Evolutionary conservation across 2,329 filamentous ascomycete genomes (phyloP), one percentile per base, ranked within the genome.

Genomic region (Xylaria sp.): DNA sequence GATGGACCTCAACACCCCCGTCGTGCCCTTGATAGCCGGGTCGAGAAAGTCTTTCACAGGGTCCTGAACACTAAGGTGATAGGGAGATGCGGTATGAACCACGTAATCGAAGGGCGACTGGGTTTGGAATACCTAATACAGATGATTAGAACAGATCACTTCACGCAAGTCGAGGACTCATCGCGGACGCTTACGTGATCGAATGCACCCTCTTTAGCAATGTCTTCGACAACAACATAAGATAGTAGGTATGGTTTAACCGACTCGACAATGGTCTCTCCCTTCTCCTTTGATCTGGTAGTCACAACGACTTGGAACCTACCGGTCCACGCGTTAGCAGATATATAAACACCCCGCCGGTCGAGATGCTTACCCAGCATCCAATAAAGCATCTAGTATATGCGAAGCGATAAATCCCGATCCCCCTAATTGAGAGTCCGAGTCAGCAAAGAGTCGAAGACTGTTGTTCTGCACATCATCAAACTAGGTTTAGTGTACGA

Each of bases 41-140:
- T 85, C 79, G 9, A 87, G 77, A 23, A 87, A 77, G 45, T 84
- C 82, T 17, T 72, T 75, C 9, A 76, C 71, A 4, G 77, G 76
- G 60, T 82, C 79, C 2, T 84, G 82, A 49, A 89, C 83, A 51
- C 87, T 87, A 73, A 88, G 84, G 70, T 91, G 88, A 78, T 91
- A 94, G 0, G 92, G 91, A 0, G 85, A 89, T 2, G 90, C 89
- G 5, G 89, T 92, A 74, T 92, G 89, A 54, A 92, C 82, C 51
- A 94, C 89, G 47, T 84, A 88, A 70, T 92, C 88, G 65, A 94
- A 91, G 0, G 87, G 85, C 0, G 77, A 75, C 1, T 78, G 68
- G 2, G 76, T 75, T 64, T 76, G 69, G n/a, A 83, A 72, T 8
- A 75, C 77, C 71, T 79, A 19, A 1, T 15, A 1, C 14, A 37